Conservation (phyloP, 352 stramenopile genomes). For the Phytopythium sindhum region DNA sequence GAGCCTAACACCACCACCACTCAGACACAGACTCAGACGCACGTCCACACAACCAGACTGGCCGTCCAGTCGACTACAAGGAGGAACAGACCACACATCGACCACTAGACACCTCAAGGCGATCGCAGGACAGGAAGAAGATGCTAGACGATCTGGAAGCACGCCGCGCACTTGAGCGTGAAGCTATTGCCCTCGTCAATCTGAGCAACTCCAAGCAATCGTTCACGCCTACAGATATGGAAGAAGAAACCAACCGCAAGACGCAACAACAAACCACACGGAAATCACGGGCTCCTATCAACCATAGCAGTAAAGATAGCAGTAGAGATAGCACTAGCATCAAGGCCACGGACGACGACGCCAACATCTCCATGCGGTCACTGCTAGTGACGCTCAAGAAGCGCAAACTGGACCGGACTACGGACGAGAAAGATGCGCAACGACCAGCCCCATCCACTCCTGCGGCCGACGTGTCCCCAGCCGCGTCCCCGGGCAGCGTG, state of each 20-base stretch:
- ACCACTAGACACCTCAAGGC: neutral
- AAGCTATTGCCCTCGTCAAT: conserved; percentile 69
- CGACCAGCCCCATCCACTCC: conserved; percentile 6
- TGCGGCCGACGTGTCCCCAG: neutral
- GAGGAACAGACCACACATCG: neutral
- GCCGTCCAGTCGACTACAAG: conserved; percentile 1
- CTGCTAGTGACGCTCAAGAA: conserved; percentile 69
- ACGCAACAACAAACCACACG: too few relatives aligned
- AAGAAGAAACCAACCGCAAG: neutral
- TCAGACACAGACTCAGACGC: conserved; percentile 24
- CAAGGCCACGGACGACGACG: conserved; percentile 7
- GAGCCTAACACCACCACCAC: conserved; percentile 14
- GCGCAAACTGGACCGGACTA: conserved; percentile 27
- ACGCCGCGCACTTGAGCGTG: conserved; percentile 49
- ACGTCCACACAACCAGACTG: conserved; percentile 2
- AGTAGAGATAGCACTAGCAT: neutral
- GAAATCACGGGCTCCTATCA: neutral
- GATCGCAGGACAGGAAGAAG: neutral
- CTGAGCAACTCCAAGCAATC: conserved; percentile 37
- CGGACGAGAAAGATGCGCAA: conserved; percentile 5
- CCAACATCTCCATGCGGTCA: conserved; percentile 66
- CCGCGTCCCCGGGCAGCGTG: conserved; percentile 3
- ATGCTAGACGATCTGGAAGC: conserved; percentile 59
- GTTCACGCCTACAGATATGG: neutral
- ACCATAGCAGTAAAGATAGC: conserved; percentile 2